These are phyloP conservation scores for Hymenoscyphus fraxineus DNA, from an alignment of 2,329 filamentous ascomycete species.

Conservation along the genomic window DNA sequence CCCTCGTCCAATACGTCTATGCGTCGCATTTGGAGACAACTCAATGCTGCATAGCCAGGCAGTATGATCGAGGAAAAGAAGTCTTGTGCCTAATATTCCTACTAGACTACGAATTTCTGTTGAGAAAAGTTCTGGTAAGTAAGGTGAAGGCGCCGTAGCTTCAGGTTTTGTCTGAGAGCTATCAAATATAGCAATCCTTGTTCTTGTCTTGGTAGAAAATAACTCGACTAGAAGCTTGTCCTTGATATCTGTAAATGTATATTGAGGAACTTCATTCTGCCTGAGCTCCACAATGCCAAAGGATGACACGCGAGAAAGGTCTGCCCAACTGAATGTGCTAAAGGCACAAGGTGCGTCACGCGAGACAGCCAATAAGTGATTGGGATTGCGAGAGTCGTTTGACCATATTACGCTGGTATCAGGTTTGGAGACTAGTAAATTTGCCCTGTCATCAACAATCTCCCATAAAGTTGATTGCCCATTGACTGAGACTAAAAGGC, in stretches of 20 bases:
- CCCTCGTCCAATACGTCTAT: not conserved
- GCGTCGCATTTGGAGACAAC: not conserved
- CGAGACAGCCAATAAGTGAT: no score
- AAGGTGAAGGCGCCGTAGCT: not conserved
- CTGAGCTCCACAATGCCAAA: no score
- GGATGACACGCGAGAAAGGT: no score
- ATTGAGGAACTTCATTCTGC: no score
- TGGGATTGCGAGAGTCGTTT: no score
- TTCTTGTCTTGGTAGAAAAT: not conserved
- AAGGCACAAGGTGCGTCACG: no score
- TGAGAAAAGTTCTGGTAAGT: not conserved
- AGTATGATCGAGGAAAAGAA: not conserved
- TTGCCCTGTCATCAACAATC: no score
- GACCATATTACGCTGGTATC: no score
- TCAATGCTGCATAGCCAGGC: slow-evolving; percentile 3
- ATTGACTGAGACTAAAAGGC: no score
- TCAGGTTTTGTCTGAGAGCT: not conserved
- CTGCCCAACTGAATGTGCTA: no score
- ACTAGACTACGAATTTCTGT: not conserved
- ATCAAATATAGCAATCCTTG: not conserved
- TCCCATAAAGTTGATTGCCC: no score
- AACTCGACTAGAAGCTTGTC: not conserved
- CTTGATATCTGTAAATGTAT: not conserved
- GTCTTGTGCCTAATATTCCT: not conserved
- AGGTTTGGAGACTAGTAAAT: no score